A percentile compares a stretch with the other conserved stretches of the same genome.
phyloP scores from a whole-genome alignment of 108 stramenopile genomes.

The Pseudonitzschia multiseries region DNA sequence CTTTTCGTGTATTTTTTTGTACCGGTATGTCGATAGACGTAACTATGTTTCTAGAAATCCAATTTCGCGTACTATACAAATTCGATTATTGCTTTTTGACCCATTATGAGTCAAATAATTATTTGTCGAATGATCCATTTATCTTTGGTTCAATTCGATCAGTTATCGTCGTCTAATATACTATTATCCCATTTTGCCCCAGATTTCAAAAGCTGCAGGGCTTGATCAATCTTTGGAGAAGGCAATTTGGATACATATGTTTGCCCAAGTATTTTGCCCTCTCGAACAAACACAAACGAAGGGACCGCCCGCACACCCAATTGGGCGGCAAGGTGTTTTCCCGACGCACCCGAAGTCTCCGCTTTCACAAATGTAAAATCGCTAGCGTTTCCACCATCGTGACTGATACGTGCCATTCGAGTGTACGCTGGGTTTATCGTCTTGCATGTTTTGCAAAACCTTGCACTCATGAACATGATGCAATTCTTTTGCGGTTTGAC shows the following conservation, averaged over 20 bases:
- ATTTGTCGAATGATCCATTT: background rate
- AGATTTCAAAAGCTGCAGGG: conserved; percentile 40
- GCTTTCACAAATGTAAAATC: conserved; percentile 72
- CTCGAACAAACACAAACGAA: conserved; percentile 70
- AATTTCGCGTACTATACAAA: too few species aligned
- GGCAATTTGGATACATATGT: conserved; percentile 67
- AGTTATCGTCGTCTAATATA: conserved; percentile 18
- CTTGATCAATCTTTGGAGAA: conserved; percentile 58
- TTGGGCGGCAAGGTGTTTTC: conserved; percentile 61
- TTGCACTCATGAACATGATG: conserved; percentile 75
- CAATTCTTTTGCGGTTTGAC: conserved; percentile 44
- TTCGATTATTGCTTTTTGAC: too few species aligned
- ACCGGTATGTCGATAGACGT: too few species aligned
- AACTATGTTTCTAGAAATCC: too few species aligned
- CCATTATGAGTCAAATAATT: background rate
- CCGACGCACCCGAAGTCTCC: conserved; percentile 58
- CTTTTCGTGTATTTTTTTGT: too few species aligned
- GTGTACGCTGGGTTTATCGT: conserved; percentile 60
- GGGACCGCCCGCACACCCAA: conserved; percentile 76
- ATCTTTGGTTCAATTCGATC: background rate
- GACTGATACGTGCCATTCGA: conserved; percentile 60
- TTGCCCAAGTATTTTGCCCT: conserved; percentile 67
- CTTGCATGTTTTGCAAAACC: conserved; percentile 80
- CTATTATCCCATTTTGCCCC: conserved; percentile 42
- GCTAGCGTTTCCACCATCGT: conserved; percentile 22